Conservation (phyloP, 139 green algal species). For the Chlamydomonas sp. region DNA sequence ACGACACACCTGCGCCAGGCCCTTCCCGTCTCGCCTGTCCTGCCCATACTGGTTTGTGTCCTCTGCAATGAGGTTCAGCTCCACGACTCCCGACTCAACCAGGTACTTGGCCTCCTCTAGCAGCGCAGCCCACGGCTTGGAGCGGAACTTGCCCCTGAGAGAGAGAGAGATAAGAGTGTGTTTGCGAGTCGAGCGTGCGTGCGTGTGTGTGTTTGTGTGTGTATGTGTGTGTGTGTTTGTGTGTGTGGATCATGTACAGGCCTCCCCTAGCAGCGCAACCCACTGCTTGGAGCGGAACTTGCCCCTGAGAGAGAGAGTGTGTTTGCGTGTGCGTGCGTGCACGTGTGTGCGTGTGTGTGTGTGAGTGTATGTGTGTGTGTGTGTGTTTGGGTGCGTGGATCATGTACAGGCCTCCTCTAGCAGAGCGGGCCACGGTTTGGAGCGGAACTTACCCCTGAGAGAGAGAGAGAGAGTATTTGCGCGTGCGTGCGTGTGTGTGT, state of each 20-base stretch:
- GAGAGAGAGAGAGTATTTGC: neutral
- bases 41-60: slow-evolving; percentile 85
- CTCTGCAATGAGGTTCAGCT: slow-evolving; percentile 84
- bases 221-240: too few relatives aligned
- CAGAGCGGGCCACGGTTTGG: too few relatives aligned
- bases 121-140: slow-evolving; percentile 62
- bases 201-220: too few relatives aligned
- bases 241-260: too few relatives aligned
- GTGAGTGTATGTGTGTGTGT: too few relatives aligned
- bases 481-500: slow-evolving; percentile 4
- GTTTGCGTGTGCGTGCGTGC: slow-evolving; percentile 7
- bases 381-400: too few relatives aligned
- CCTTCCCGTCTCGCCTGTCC: slow-evolving; percentile 58
- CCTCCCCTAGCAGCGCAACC: too few relatives aligned
- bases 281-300: slow-evolving; percentile 83
- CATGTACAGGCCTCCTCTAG: too few relatives aligned
- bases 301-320: slow-evolving; percentile 38
- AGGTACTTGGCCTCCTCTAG: slow-evolving; percentile 65
- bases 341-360: too few relatives aligned
- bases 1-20: slow-evolving; percentile 57
- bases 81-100: slow-evolving; percentile 60
- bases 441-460: slow-evolving; percentile 75
- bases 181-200: slow-evolving; percentile 3
- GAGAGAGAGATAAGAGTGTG: neutral
- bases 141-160: slow-evolving; percentile 76